phyloP scores from a whole-genome alignment of 371 early-diverging fungal genomes.

The Lichtheimia corymbifera region DNA sequence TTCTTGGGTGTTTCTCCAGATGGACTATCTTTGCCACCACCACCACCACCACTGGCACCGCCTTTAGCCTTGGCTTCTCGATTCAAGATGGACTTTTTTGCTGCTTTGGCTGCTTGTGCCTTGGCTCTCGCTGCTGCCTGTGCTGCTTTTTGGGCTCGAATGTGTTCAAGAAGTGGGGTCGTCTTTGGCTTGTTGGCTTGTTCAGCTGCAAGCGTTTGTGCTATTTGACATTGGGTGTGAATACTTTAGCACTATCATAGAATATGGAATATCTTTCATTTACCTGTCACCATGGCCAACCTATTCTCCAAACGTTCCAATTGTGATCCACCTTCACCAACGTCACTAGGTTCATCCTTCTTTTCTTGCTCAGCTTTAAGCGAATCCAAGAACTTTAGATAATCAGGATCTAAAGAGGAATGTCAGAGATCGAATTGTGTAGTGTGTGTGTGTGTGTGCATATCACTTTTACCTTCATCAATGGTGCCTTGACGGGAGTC shows the following conservation, averaged over 20 bases:
- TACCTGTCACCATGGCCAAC: conserved; percentile 51
- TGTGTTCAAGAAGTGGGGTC: conserved; percentile 76
- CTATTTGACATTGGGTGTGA: conserved; percentile 11
- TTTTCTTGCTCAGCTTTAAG: conserved; percentile 57
- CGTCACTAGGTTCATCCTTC: conserved; percentile 29
- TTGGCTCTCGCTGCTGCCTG: conserved; percentile 55
- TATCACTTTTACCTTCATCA: conserved; percentile 57
- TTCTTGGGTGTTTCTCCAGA: conserved; percentile 22
- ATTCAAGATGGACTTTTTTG: conserved; percentile 33
- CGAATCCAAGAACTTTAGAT: conserved; percentile 71
- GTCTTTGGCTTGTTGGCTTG: conserved; percentile 56
- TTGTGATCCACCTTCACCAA: conserved; percentile 39
- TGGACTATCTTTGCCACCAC: conserved; percentile 14
- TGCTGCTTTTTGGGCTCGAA: conserved; percentile 79
- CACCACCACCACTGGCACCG: not conserved
- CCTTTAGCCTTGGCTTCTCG: conserved; percentile 12
- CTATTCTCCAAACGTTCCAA: conserved; percentile 56
- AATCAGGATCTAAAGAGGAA: conserved; percentile 66
- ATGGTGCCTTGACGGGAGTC: conserved; percentile 80
- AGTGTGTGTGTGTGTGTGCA: not conserved
- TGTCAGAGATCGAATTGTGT: not conserved
- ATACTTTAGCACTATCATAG: no score
- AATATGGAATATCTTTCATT: not conserved
- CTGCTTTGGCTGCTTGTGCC: conserved; percentile 47
- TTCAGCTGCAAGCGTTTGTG: conserved; percentile 46